These are phyloP conservation scores for Hyphopichia khmerensis DNA, from an alignment of 1,139 yeast species.

Conservation along the genomic window DNA sequence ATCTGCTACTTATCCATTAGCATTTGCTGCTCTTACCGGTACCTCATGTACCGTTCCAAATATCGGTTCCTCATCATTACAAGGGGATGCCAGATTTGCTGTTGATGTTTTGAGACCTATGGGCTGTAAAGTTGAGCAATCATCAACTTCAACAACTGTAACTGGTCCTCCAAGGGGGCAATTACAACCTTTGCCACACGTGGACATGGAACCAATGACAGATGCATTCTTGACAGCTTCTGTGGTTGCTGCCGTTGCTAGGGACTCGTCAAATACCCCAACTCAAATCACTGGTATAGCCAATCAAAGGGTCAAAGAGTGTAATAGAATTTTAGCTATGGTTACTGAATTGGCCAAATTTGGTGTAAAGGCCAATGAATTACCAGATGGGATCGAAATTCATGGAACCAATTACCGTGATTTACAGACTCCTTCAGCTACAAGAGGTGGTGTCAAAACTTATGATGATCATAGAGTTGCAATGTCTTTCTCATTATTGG, in stretches of 20 bases:
- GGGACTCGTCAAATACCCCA: constrained; percentile 42
- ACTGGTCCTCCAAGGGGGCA: constrained; percentile 77
- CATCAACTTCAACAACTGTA: constrained; percentile 84
- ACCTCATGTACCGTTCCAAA: constrained; percentile 91
- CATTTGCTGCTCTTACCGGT: constrained; percentile 97
- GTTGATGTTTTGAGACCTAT: constrained; percentile 88
- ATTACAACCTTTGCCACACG: constrained; percentile 66
- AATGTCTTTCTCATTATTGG: constrained; percentile 90
- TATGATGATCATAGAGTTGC: constrained; percentile 99
- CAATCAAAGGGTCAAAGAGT: constrained; percentile 95
- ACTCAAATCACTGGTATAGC: constrained; percentile 95
- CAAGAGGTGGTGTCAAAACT: constrained; percentile 58
- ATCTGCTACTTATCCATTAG: constrained; percentile 95
- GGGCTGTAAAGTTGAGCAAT: constrained; percentile 91
- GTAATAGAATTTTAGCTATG: constrained; percentile 96
- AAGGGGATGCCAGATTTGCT: constrained; percentile 97
- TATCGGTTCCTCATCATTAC: constrained; percentile 87
- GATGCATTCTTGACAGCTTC: constrained; percentile 97
- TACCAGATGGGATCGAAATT: constrained; percentile 89
- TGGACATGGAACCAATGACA: constrained; percentile 99
- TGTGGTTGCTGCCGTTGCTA: constrained; percentile 91
- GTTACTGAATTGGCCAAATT: constrained; percentile 81
- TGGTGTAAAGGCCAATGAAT: constrained; percentile 82
- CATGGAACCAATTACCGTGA: constrained; percentile 57
- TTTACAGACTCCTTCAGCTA: constrained; percentile 49